phyloP scores from a whole-genome alignment of 352 stramenopile species.

The Globisporangium cederbergense region DNA sequence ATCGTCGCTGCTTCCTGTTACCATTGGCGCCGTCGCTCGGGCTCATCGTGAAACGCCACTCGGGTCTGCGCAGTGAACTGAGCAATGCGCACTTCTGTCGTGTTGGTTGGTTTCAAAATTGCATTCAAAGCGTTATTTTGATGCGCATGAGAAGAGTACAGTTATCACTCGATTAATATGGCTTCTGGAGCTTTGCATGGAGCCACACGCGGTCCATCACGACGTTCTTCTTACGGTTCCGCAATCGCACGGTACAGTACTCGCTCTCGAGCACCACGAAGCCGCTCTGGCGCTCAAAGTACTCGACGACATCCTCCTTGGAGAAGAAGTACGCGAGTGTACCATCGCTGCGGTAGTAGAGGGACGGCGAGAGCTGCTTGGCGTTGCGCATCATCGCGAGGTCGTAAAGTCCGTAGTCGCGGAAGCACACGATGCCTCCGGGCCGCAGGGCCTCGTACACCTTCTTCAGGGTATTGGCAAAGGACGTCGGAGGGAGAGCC shows the following conservation, averaged over 20 bases:
- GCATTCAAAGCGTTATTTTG: too few species aligned
- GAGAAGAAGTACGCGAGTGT: constrained; percentile 83
- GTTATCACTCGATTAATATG: constrained; percentile 11
- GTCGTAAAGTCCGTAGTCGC: constrained; percentile 87
- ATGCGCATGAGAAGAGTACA: too few species aligned
- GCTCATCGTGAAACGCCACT: too few species aligned
- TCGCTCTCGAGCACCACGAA: constrained; percentile 61
- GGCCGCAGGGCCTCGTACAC: constrained; percentile 30
- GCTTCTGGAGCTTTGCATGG: constrained; percentile 70
- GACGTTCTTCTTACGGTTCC: constrained; percentile 66
- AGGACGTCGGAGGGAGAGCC: constrained; percentile 49
- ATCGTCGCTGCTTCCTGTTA: too few species aligned
- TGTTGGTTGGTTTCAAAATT: too few species aligned
- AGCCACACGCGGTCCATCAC: constrained; percentile 81
- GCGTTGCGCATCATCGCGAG: constrained; percentile 81
- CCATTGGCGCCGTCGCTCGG: too few species aligned
- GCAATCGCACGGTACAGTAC: constrained; percentile 73
- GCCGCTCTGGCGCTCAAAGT: constrained; percentile 40
- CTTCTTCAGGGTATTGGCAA: constrained; percentile 35
- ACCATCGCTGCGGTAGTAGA: constrained; percentile 77
- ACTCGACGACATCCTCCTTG: constrained; percentile 36
- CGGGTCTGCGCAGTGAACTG: too few species aligned
- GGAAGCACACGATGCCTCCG: constrained; percentile 78
- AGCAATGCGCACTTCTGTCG: too few species aligned
- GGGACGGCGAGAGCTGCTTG: constrained; percentile 48